Percentiles rank a stretch among this genome's conserved stretches.
Conservation (phyloP, 1,284 basidiomycete genomes). For the Puccinia hordei region DNA sequence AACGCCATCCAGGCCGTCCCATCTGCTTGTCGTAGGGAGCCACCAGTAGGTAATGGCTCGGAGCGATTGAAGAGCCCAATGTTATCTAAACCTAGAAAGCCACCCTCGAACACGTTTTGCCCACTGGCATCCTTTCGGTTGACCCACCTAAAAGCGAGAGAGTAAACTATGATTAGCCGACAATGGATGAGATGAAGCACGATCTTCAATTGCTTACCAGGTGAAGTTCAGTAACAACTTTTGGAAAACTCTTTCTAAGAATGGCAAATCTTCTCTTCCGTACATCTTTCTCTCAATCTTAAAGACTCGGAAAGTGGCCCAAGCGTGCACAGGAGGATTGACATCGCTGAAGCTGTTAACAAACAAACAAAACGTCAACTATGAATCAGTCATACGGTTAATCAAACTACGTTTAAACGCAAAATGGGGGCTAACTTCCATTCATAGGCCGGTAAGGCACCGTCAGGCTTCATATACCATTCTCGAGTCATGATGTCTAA, state of each 20-base stretch:
- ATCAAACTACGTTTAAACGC: not conserved
- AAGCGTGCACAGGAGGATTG: slow-evolving; percentile 61
- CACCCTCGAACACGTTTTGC: slow-evolving; percentile 95
- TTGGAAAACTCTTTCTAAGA: slow-evolving; percentile 97
- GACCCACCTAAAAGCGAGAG: slow-evolving; percentile 73
- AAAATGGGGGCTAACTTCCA: slow-evolving; percentile 78
- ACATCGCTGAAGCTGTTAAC: slow-evolving; percentile 56
- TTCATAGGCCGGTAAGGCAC: slow-evolving; percentile 95
- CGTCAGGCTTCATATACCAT: slow-evolving; percentile 98
- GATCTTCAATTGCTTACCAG: slow-evolving; percentile 64
- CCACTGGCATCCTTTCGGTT: slow-evolving; percentile 95
- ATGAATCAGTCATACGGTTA: slow-evolving; percentile 55
- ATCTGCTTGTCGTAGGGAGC: slow-evolving; percentile 87
- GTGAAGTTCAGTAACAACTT: slow-evolving; percentile 96
- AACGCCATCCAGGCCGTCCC: slow-evolving; percentile 99
- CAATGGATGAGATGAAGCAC: not conserved
- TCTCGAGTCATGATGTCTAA: slow-evolving; percentile 92
- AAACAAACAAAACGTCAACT: not conserved
- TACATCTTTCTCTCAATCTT: slow-evolving; percentile 96
- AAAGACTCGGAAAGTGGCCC: slow-evolving; percentile 94
- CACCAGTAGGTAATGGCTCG: slow-evolving; percentile 90
- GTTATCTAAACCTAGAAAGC: slow-evolving; percentile 96
- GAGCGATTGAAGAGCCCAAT: slow-evolving; percentile 98
- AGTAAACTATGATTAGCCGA: not conserved
- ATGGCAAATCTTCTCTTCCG: slow-evolving; percentile 83